These are phyloP conservation scores for Umbelopsis sp. DNA, from an alignment of 192 early-diverging fungal species.

Conservation along the genomic window DNA sequence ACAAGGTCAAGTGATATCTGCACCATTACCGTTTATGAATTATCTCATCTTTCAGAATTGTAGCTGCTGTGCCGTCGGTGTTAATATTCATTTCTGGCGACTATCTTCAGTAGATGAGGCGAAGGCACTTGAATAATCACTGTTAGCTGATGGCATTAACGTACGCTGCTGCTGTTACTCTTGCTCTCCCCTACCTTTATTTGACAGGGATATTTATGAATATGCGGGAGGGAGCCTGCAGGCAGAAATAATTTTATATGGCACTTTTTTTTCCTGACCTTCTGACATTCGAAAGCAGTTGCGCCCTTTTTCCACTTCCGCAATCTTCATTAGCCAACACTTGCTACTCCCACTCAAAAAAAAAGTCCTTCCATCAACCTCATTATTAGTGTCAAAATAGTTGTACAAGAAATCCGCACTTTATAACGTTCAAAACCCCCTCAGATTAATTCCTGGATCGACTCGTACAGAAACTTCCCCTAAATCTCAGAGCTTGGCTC, in stretches of 20 bases:
- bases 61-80: conserved; percentile 44
- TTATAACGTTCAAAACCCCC: too few relatives aligned
- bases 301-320: conserved; percentile 2
- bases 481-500: conserved; percentile 11
- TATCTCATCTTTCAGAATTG: conserved; percentile 39
- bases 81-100: conserved; percentile 32
- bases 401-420: too few relatives aligned
- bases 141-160: too few relatives aligned
- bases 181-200: too few relatives aligned
- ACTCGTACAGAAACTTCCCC: neutral
- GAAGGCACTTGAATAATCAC: too few relatives aligned
- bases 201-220: too few relatives aligned
- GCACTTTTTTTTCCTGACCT: neutral
- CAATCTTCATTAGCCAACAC: neutral
- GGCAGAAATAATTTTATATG: neutral
- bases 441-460: too few relatives aligned
- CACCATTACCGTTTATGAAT: conserved; percentile 47
- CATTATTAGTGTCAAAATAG: too few relatives aligned
- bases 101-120: too few relatives aligned
- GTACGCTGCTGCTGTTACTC: too few relatives aligned
- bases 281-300: conserved; percentile 13
- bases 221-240: too few relatives aligned
- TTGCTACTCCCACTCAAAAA: neutral
- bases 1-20: neutral
- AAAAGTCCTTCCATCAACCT: neutral